These are phyloP conservation scores for Lasiodiplodia sp. DNA, from an alignment of 2,329 filamentous ascomycete genomes.

Conservation along the genomic window DNA sequence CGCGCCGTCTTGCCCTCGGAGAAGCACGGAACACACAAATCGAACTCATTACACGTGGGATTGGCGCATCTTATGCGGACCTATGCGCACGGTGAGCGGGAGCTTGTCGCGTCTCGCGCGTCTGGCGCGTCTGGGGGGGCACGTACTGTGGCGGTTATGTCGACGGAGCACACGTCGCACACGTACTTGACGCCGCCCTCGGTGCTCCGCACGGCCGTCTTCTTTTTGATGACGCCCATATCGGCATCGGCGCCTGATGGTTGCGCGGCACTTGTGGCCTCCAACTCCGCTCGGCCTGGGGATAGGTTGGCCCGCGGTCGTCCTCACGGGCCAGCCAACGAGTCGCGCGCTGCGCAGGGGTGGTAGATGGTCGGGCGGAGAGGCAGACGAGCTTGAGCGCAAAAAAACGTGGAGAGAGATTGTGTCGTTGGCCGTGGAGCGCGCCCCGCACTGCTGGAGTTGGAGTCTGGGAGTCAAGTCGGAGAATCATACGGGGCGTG, in stretches of 20 bases:
- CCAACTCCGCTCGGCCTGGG: constrained; percentile 24
- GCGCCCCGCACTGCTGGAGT: constrained; percentile 21
- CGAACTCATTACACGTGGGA: constrained; percentile 86
- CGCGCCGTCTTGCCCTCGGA: constrained; percentile 80
- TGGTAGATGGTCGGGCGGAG: neutral
- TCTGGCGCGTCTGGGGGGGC: constrained; percentile 12
- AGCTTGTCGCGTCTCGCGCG: constrained; percentile 14
- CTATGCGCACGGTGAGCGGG: constrained; percentile 54
- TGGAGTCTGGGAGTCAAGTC: constrained; percentile 2
- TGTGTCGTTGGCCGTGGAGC: constrained; percentile 1
- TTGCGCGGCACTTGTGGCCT: constrained; percentile 12
- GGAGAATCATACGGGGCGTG: constrained; percentile 24
- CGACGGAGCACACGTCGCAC: constrained; percentile 94
- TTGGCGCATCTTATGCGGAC: constrained; percentile 94
- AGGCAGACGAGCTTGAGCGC: neutral
- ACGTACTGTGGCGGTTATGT: constrained; percentile 94
- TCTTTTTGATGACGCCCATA: constrained; percentile 97
- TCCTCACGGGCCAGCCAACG: constrained; percentile 24
- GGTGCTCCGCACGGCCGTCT: constrained; percentile 82
- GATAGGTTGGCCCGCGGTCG: constrained; percentile 19
- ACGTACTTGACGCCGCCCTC: constrained; percentile 86
- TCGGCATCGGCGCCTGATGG: constrained; percentile 32
- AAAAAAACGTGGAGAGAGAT: neutral
- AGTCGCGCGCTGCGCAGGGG: constrained; percentile 7
- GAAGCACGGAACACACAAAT: constrained; percentile 96